Evolutionary conservation across 1,139 yeast genomes (phyloP).

Genomic region (Sugiyamaella japonica): DNA sequence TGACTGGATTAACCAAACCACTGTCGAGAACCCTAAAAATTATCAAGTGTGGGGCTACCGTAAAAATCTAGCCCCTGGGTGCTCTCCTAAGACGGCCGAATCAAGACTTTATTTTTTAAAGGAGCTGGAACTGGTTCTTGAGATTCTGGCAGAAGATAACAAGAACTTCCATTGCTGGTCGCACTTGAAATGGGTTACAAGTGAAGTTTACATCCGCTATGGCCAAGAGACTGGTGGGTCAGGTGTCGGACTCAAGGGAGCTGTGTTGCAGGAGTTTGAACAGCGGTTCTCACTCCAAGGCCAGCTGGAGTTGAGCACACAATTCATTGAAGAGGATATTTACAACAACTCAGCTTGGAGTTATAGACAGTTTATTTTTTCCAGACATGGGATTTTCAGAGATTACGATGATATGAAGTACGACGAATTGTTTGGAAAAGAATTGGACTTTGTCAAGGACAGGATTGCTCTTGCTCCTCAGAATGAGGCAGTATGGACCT

Average conservation of each 20-base stretch:
- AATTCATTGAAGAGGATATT: slow-evolving; percentile 59
- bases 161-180: slow-evolving; percentile 98
- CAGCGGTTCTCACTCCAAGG: slow-evolving; percentile 32
- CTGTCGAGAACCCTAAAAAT: slow-evolving; percentile 78
- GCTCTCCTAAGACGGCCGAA: background rate
- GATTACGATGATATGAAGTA: slow-evolving; percentile 14
- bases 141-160: slow-evolving; percentile 73
- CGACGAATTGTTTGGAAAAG: slow-evolving; percentile 39
- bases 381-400: slow-evolving; percentile 15
- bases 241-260: background rate
- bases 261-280: slow-evolving; percentile 39
- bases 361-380: slow-evolving; percentile 65
- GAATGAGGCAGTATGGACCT: slow-evolving; percentile 88
- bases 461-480: slow-evolving; percentile 66
- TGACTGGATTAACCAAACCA: slow-evolving; percentile 76
- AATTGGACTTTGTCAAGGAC: slow-evolving; percentile 49
- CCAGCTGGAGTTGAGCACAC: slow-evolving; percentile 58
- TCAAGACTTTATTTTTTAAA: slow-evolving; percentile 42
- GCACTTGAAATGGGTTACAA: slow-evolving; percentile 68
- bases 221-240: slow-evolving; percentile 3
- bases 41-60: slow-evolving; percentile 97
- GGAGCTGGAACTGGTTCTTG: slow-evolving; percentile 63
- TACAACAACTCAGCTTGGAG: slow-evolving; percentile 95
- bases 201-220: slow-evolving; percentile 1
- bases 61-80: slow-evolving; percentile 44